Percentiles rank a stretch among this genome's conserved stretches.
Evolutionary conservation across 2,329 filamentous ascomycete species (phyloP).

Genomic region (Plectosphaerella plurivora): DNA sequence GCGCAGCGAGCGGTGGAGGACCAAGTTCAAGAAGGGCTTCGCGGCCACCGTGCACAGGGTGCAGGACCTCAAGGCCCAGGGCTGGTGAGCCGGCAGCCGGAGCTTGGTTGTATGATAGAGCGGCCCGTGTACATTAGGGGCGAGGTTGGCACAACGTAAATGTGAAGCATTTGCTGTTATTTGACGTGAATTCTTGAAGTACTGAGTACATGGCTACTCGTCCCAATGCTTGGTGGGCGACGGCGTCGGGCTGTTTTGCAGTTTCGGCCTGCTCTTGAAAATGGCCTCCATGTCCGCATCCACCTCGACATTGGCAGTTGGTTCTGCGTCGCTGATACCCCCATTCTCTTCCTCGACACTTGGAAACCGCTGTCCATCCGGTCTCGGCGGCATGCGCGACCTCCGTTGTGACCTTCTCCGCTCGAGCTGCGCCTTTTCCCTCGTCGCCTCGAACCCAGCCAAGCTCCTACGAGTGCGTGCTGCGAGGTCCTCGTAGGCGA

Average conservation of each 20-base stretch:
- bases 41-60: slow-evolving; percentile 59
- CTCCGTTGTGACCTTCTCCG: slow-evolving; percentile 45
- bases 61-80: slow-evolving; percentile 67
- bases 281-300: slow-evolving; percentile 70
- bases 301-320: slow-evolving; percentile 37
- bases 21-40: slow-evolving; percentile 66
- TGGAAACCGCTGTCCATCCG: slow-evolving; percentile 42
- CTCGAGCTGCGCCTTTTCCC: slow-evolving; percentile 57
- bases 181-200: not conserved
- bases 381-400: slow-evolving; percentile 25
- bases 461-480: slow-evolving; percentile 58
- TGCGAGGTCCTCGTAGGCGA: slow-evolving; percentile 44
- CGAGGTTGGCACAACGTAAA: not conserved
- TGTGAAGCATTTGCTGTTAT: not conserved
- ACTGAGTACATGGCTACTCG: not conserved
- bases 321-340: too few species aligned
- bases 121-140: not conserved
- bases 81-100: slow-evolving; percentile 54
- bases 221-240: slow-evolving; percentile 31
- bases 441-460: slow-evolving; percentile 56
- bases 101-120: slow-evolving; percentile 1
- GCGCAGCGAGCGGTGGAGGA: slow-evolving; percentile 63
- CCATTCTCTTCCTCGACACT: slow-evolving; percentile 40
- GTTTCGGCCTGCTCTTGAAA: slow-evolving; percentile 78
- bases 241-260: slow-evolving; percentile 68